A percentile compares a stretch with the other conserved stretches of the same genome.
These are phyloP conservation scores for Wickerhamiella pararugosa DNA, from an alignment of 1,139 yeast species.

Conservation along the genomic window DNA sequence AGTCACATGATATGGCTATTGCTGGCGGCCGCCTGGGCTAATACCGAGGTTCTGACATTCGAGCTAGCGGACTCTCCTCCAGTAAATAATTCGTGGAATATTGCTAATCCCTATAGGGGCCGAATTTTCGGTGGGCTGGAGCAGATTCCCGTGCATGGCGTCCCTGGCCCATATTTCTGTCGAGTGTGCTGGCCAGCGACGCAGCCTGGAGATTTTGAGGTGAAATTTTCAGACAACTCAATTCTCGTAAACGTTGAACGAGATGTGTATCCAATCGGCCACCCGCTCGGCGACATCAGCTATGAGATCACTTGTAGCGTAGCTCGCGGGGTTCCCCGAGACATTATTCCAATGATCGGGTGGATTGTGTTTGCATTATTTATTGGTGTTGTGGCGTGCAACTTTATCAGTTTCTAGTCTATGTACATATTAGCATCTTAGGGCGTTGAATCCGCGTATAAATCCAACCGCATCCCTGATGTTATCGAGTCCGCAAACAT, in stretches of 20 bases:
- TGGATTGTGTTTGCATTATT: not conserved
- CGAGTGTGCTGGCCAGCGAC: conserved; percentile 28
- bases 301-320: conserved; percentile 12
- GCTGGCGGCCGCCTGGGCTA: conserved; percentile 5
- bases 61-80: not conserved
- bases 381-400: not conserved
- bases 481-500: conserved; percentile 55
- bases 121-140: too few relatives aligned
- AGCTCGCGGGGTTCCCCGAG: conserved; percentile 11
- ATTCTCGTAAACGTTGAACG: conserved; percentile 12
- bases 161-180: conserved; percentile 19
- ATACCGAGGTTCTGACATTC: conserved; percentile 10
- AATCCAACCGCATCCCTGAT: conserved; percentile 79
- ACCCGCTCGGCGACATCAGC: conserved; percentile 12
- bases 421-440: conserved; percentile 28
- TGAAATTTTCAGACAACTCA: conserved; percentile 14
- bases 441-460: conserved; percentile 13
- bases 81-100: too few relatives aligned
- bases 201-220: conserved; percentile 20
- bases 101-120: too few relatives aligned
- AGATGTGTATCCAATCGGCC: conserved; percentile 9
- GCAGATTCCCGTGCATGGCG: too few relatives aligned
- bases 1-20: too few relatives aligned
- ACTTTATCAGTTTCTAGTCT: not conserved
- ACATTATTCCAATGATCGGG: conserved; percentile 1